phyloP scores from a whole-genome alignment of 169 alveolate genomes.

The Eimeria falciformis region DNA sequence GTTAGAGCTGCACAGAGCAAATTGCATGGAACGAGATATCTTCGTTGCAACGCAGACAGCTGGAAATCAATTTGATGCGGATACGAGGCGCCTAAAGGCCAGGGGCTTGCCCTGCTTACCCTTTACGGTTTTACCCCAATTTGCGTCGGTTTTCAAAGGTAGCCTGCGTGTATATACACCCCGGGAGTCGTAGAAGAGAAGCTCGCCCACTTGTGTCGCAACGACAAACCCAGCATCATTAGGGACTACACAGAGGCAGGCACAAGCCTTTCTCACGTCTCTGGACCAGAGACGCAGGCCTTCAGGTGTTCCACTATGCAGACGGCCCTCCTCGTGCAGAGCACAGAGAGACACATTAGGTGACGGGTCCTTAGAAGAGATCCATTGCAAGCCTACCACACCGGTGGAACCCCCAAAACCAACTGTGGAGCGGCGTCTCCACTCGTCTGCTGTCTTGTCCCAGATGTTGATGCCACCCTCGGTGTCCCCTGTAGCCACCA shows the following conservation, averaged over 20 bases:
- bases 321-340: constrained; percentile 52
- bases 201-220: constrained; percentile 42
- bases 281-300: constrained; percentile 60
- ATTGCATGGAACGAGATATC: too few species aligned
- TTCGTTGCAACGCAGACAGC: background rate
- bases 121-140: background rate
- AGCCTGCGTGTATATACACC: constrained; percentile 31
- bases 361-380: background rate
- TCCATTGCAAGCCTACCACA: constrained; percentile 46
- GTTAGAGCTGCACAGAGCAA: constrained; percentile 17
- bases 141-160: background rate
- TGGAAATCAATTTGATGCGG: background rate
- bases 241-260: constrained; percentile 35
- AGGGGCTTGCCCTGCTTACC: constrained; percentile 26
- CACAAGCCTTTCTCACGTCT: constrained; percentile 30
- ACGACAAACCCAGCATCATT: constrained; percentile 36
- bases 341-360: constrained; percentile 21
- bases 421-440: constrained; percentile 29
- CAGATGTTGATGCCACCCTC: constrained; percentile 16
- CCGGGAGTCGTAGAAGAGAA: constrained; percentile 34
- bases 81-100: background rate
- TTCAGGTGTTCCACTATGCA: constrained; percentile 31
- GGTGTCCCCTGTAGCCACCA: constrained; percentile 44
- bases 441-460: constrained; percentile 35
- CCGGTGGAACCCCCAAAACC: constrained; percentile 28